Base-by-base conservation (phyloP, 2,329 filamentous ascomycete species). In the Fusarium vanettenii region DNA sequence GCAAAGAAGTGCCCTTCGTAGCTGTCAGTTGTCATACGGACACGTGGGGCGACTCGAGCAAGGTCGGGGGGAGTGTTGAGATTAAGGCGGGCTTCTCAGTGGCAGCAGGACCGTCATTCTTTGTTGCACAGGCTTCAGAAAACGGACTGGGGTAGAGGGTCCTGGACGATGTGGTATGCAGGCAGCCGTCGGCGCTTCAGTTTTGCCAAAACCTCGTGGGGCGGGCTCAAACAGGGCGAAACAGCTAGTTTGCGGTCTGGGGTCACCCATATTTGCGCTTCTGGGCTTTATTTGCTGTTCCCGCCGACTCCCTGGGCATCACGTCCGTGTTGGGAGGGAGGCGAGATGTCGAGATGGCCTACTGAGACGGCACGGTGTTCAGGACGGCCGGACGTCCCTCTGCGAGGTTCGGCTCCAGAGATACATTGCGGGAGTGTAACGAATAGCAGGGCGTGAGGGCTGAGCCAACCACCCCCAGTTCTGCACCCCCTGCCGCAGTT, bases 351-450 rank as follows among this genome's bases (percentile, higher is more conserved):
- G 69, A 55, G 60, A 39, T 25, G 37, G 45, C 50, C 33, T 50
- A 45, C 56, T 67, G 56, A 60, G 69, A 27, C 43, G 27, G 57
- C 68, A 27, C 43, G 22, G 56, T 62, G 61, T 29, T 41, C 72
- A 66, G 59, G 63, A 73, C 67, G 59, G 57, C 52, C 41, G 68
- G 57, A 35, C 50, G 68, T 50, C 61, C 66, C 35, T 52, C 55
- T 63, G 60, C 66, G 64, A 74, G 65, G 67, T 70, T 62, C 56
- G 59, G 67, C 48, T 59, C 61, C 62, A 60, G 68, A 66, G 66
- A 76, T 71, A 73, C 72, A 72, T 71, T 56, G 69, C 65, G 73
- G 75, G 78, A 76, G 78, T 79, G 77, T 74, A 69, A 79, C 75
- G 33, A 67, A 70, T 64, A 72, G 69, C 65, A 77, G 65, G 73